phyloP scores from a whole-genome alignment of 306 rosid species.

The Crotalaria pallida region DNA sequence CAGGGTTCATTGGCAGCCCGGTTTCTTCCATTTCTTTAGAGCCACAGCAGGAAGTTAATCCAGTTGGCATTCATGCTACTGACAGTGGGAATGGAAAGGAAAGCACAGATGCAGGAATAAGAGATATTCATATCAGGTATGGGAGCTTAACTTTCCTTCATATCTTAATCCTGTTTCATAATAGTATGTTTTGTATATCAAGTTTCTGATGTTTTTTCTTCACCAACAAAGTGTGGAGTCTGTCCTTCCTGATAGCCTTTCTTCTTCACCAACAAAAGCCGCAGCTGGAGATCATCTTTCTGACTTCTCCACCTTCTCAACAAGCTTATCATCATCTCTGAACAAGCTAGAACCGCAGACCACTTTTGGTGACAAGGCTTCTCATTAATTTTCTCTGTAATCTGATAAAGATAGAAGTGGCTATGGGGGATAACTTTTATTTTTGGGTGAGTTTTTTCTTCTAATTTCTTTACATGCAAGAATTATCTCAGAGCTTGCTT shows the following conservation, averaged over 20 bases:
- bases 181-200: not conserved
- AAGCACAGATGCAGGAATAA: slow-evolving; percentile 10
- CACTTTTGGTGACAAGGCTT: slow-evolving; percentile 26
- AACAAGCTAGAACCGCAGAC: slow-evolving; percentile 19
- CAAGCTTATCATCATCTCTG: slow-evolving; percentile 4
- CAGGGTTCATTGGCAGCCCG: slow-evolving; percentile 35
- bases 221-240: slow-evolving; percentile 43
- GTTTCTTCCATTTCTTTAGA: slow-evolving; percentile 11
- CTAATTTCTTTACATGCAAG: not conserved
- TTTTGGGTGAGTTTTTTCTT: slow-evolving; percentile 36
- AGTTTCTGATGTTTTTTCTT: not conserved
- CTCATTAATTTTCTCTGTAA: slow-evolving; percentile 28
- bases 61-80: slow-evolving; percentile 13
- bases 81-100: slow-evolving; percentile 16
- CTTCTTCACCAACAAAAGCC: slow-evolving; percentile 51
- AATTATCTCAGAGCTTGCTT: not conserved
- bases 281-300: slow-evolving; percentile 26
- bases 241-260: slow-evolving; percentile 66
- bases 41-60: slow-evolving; percentile 29
- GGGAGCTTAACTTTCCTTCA: not conserved
- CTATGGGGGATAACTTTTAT: slow-evolving; percentile 34
- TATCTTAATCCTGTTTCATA: not conserved
- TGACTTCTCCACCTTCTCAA: slow-evolving; percentile 21
- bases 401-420: slow-evolving; percentile 33
- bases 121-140: slow-evolving; percentile 34